These are phyloP conservation scores for Areca catechu DNA, from an alignment of 176 grass and related monocot genomes.

Conservation along the genomic window DNA sequence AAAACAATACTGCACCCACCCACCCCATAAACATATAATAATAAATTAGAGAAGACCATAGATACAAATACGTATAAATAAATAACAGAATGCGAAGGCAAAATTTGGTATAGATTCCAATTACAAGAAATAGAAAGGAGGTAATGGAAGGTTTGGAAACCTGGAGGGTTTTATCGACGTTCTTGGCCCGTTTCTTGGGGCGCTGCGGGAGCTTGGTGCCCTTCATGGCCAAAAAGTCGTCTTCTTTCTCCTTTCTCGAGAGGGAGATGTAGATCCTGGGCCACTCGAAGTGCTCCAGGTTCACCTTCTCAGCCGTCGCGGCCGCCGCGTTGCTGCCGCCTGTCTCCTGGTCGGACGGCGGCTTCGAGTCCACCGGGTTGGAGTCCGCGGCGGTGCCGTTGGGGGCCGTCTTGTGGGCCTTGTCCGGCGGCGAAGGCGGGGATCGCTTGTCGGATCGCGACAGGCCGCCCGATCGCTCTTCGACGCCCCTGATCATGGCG, in stretches of 20 bases:
- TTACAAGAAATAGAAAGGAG: too few relatives aligned
- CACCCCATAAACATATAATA: neutral
- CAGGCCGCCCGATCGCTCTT: constrained; percentile 29
- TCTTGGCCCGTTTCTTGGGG: constrained; percentile 61
- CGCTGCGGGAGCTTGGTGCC: constrained; percentile 72
- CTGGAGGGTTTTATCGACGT: constrained; percentile 44
- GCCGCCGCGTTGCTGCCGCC: constrained; percentile 18
- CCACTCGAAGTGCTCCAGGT: constrained; percentile 27
- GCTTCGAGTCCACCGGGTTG: constrained; percentile 29
- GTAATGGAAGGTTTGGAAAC: constrained; percentile 12
- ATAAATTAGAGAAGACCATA: neutral
- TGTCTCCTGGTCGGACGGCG: constrained; percentile 27
- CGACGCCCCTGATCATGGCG: constrained; percentile 53
- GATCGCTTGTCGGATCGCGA: constrained; percentile 14
- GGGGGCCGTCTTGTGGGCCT: neutral
- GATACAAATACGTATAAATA: neutral
- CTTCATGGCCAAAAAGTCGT: constrained; percentile 67
- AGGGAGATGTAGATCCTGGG: constrained; percentile 63
- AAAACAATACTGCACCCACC: constrained; percentile 36
- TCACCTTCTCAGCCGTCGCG: constrained; percentile 30
- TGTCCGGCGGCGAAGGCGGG: constrained; percentile 7
- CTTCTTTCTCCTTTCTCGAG: constrained; percentile 75
- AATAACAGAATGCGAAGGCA: too few relatives aligned
- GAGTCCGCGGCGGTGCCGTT: constrained; percentile 22
- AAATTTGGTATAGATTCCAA: too few relatives aligned